Evolutionary conservation across 805 yeast genomes (phyloP).

Genomic region (Sugiyamaella americana): DNA sequence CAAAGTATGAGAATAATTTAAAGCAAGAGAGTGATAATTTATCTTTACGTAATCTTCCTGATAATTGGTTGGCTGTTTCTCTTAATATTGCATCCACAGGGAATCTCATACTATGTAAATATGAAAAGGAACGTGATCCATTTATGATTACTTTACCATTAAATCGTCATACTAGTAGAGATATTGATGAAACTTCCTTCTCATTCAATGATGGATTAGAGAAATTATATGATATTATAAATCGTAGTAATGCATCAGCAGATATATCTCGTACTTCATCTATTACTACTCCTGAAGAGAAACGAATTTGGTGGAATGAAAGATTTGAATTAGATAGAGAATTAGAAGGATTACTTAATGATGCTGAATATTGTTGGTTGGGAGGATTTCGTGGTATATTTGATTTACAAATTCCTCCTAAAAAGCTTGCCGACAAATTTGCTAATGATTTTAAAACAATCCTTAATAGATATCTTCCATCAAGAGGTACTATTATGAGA

Average conservation of each 20-base stretch:
- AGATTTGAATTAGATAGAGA: conserved; percentile 57
- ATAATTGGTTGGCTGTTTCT: conserved; percentile 52
- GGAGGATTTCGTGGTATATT: conserved; percentile 72
- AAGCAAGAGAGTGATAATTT: neutral
- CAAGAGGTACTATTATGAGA: conserved; percentile 32
- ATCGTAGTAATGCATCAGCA: conserved; percentile 57
- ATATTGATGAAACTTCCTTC: conserved; percentile 38
- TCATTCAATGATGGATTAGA: conserved; percentile 42
- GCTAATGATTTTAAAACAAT: conserved; percentile 35
- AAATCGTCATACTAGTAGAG: conserved; percentile 42
- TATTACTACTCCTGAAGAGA: conserved; percentile 51
- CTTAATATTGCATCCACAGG: conserved; percentile 57
- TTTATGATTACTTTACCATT: conserved; percentile 55
- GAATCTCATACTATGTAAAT: conserved; percentile 49
- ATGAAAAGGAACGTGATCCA: conserved; percentile 35
- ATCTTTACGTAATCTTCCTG: conserved; percentile 33
- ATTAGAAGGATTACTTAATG: conserved; percentile 46
- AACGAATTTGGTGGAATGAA: conserved; percentile 72
- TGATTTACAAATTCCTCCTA: conserved; percentile 30
- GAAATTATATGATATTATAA: conserved; percentile 48
- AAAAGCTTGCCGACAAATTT: conserved; percentile 31
- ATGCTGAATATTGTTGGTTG: conserved; percentile 63
- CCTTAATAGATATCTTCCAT: conserved; percentile 44
- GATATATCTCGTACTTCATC: conserved; percentile 44
- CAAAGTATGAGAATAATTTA: neutral